Evolutionary conservation across 768 basidiomycete genomes (phyloP).

Genomic region (Stropharia rugosoannulata): DNA sequence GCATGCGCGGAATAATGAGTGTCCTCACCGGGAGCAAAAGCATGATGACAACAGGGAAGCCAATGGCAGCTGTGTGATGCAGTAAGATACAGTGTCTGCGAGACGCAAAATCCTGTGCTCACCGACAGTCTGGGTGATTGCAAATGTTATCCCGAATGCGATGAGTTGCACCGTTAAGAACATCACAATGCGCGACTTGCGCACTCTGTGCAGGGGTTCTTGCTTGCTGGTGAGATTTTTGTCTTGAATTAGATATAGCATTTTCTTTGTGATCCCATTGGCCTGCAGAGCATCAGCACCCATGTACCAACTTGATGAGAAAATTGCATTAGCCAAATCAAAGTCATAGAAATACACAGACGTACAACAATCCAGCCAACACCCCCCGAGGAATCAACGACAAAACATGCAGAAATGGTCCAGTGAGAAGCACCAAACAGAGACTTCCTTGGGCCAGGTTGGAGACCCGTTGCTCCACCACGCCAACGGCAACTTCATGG

Average conservation of each 20-base stretch:
- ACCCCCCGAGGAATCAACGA: constrained; percentile 80
- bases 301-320: constrained; percentile 80
- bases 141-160: constrained; percentile 87
- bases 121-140: constrained; percentile 90
- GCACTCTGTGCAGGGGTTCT: constrained; percentile 77
- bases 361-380: constrained; percentile 84
- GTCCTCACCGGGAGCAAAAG: constrained; percentile 77
- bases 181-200: constrained; percentile 68
- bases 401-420: constrained; percentile 80
- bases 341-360: constrained; percentile 5
- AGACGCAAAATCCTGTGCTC: constrained; percentile 14
- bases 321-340: not conserved
- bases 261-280: constrained; percentile 81
- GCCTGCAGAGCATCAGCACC: constrained; percentile 77
- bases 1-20: constrained; percentile 66
- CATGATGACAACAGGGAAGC: constrained; percentile 88
- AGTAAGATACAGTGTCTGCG: constrained; percentile 5
- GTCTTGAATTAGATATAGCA: constrained; percentile 80
- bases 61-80: constrained; percentile 69
- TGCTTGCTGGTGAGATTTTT: constrained; percentile 51
- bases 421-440: constrained; percentile 76
- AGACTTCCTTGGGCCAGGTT: constrained; percentile 84
- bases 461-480: constrained; percentile 92
- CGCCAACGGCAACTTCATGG: constrained; percentile 60
- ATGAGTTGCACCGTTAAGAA: constrained; percentile 76